Evolutionary conservation across 352 stramenopile species (phyloP).

Genomic region (Pythium volutum): DNA sequence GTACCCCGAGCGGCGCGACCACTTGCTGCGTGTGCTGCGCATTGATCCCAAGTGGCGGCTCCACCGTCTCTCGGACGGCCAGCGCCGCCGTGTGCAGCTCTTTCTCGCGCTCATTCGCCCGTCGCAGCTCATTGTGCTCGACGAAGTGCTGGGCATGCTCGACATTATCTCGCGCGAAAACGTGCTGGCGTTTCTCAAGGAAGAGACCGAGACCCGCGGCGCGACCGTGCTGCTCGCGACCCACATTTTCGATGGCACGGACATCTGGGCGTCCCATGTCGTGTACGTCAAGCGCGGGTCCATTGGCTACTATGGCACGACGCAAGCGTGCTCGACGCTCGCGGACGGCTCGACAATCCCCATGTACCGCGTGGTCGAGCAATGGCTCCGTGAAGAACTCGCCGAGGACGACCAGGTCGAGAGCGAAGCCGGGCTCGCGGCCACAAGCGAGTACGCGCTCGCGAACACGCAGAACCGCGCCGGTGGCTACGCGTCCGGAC

Average conservation of each 20-base stretch:
- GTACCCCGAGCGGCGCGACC: constrained; percentile 92
- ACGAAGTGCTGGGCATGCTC: constrained; percentile 97
- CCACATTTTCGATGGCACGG: constrained; percentile 98
- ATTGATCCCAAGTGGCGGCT: constrained; percentile 93
- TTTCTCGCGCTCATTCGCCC: constrained; percentile 95
- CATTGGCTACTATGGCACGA: constrained; percentile 55
- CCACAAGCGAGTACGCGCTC: constrained; percentile 43
- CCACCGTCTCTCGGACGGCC: constrained; percentile 78
- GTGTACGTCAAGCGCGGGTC: constrained; percentile 85
- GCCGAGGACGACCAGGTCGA: constrained; percentile 71
- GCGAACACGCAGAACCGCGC: constrained; percentile 73
- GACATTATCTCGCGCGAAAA: constrained; percentile 95
- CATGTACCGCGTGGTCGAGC: constrained; percentile 91
- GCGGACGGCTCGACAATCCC: constrained; percentile 57
- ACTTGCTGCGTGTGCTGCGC: constrained; percentile 93
- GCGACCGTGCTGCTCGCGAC: constrained; percentile 80
- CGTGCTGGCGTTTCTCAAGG: constrained; percentile 91
- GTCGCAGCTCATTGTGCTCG: constrained; percentile 96
- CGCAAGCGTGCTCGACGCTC: constrained; percentile 69
- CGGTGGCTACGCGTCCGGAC: constrained; percentile 66
- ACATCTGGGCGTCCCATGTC: constrained; percentile 94
- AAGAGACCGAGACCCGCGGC: constrained; percentile 55
- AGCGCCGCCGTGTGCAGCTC: constrained; percentile 93
- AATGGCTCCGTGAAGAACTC: constrained; percentile 92
- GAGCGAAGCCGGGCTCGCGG: constrained; percentile 42